Percentiles rank a stretch among this genome's conserved stretches.
Evolutionary conservation across 2,329 filamentous ascomycete genomes (phyloP).

Genomic region (Fusarium nodosum): DNA sequence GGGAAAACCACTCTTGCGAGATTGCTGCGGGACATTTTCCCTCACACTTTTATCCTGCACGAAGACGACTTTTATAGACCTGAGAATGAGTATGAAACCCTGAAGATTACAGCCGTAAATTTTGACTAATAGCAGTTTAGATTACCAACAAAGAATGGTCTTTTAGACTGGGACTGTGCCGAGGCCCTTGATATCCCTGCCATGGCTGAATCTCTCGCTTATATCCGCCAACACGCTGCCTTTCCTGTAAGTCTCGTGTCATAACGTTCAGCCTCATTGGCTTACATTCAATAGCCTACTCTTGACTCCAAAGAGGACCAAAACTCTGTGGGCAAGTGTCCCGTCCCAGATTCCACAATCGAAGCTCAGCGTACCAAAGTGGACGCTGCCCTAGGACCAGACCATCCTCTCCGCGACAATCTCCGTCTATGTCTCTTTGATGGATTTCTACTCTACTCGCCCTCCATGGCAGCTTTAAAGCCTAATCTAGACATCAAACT

Average conservation of each 20-base stretch:
- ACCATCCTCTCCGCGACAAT: slow-evolving; percentile 55
- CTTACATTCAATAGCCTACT: slow-evolving; percentile 44
- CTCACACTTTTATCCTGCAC: slow-evolving; percentile 84
- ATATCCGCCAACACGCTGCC: slow-evolving; percentile 77
- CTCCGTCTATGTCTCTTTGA: slow-evolving; percentile 80
- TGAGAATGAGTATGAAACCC: slow-evolving; percentile 73
- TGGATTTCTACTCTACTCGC: slow-evolving; percentile 86
- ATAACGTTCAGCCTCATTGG: not conserved
- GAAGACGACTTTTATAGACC: slow-evolving; percentile 96
- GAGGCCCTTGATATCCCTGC: slow-evolving; percentile 79
- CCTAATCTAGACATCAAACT: slow-evolving; percentile 79
- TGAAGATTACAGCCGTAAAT: not conserved
- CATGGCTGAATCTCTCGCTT: slow-evolving; percentile 74
- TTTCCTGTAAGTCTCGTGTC: slow-evolving; percentile 66
- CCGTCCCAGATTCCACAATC: slow-evolving; percentile 64
- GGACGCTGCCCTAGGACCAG: slow-evolving; percentile 60
- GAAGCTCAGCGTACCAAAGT: slow-evolving; percentile 63
- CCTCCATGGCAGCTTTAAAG: slow-evolving; percentile 67
- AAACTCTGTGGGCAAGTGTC: slow-evolving; percentile 70
- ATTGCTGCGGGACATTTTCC: slow-evolving; percentile 85
- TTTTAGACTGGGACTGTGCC: slow-evolving; percentile 93
- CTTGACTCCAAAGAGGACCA: slow-evolving; percentile 66
- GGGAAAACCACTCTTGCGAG: slow-evolving; percentile 95
- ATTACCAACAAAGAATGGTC: slow-evolving; percentile 68
- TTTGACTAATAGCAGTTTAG: slow-evolving; percentile 42